Evolutionary conservation across 2,329 filamentous ascomycete species (phyloP), one percentile per base, ranked within the genome.

Genomic region (Tolypocladium album): DNA sequence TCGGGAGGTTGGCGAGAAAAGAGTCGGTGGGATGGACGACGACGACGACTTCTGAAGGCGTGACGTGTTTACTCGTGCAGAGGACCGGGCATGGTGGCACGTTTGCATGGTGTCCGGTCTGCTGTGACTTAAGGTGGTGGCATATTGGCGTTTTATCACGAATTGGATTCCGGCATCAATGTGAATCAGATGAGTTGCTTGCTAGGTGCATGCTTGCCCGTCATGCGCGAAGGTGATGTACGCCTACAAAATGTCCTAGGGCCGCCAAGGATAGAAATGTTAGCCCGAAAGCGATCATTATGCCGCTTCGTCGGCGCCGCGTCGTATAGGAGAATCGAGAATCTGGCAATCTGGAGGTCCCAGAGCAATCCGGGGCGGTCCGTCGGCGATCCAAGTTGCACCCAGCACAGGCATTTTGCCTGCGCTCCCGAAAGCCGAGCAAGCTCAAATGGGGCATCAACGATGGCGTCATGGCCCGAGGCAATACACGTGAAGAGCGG

Each of bases 1-100:
- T 69, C 82, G 87, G 58, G 90, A 95, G 70, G 68, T 94, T 67
- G 92, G 87, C 0, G 92, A 97, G 78, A 80, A 79, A 69, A 81
- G 86, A 69, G 74, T 87, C 47, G 79, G 81, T 61, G 85, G 83
- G 11, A 75, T 83, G 71, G 83, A 83, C 24, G 86, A 83, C 22
- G 82, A 85, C 63, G 77, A 81, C 58, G 70, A 67, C 45, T 65
- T 61, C 52, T 61, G 45, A 60, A 60, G 53, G 34, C 36, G 39
- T 12, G 47, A 15, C 11, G 17, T 52, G 4, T 13, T 15, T n/a
- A 17, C 13, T 59, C 22, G 64, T 58, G 57, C 27, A 57, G 52
- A 38, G 59, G 36, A 36, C 58, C 31, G 24, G 47, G 47, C 9
- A 31, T 31, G 22, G 27, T 27, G 47, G 31, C 31, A n/a, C 31